These are phyloP conservation scores for Lichenothelia convexa DNA, from an alignment of 495 filamentous ascomycete species.

Conservation along the genomic window DNA sequence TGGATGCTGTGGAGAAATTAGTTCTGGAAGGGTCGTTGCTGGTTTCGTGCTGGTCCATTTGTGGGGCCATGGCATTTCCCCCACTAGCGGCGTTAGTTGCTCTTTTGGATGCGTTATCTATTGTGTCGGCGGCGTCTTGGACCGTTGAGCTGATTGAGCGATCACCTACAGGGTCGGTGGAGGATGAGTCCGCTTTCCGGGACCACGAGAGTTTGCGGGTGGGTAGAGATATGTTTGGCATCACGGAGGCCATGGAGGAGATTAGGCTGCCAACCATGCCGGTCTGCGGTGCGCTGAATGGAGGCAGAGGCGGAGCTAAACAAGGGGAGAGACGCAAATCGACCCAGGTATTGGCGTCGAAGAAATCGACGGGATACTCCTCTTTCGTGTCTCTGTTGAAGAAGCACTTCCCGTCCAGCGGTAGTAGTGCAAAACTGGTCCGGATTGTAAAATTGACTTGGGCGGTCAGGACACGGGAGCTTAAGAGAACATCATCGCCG, in stretches of 20 bases:
- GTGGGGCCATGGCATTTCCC: slow-evolving; percentile 5
- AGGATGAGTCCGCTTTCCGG: neutral
- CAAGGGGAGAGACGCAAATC: slow-evolving; percentile 65
- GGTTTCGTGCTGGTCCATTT: slow-evolving; percentile 9
- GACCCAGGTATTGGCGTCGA: slow-evolving; percentile 60
- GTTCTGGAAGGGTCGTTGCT: slow-evolving; percentile 6
- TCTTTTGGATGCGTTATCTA: slow-evolving; percentile 25
- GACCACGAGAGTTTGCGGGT: slow-evolving; percentile 15
- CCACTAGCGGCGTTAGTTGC: neutral
- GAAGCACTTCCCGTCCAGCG: slow-evolving; percentile 78
- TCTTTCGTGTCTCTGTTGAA: slow-evolving; percentile 67
- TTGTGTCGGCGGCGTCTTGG: slow-evolving; percentile 30
- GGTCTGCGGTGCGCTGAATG: slow-evolving; percentile 14
- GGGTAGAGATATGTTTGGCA: slow-evolving; percentile 12
- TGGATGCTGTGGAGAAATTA: slow-evolving; percentile 24
- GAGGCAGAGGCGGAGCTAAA: slow-evolving; percentile 41
- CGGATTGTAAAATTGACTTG: slow-evolving; percentile 90
- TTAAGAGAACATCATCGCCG: slow-evolving; percentile 78
- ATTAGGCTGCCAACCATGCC: slow-evolving; percentile 23
- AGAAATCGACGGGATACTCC: slow-evolving; percentile 72
- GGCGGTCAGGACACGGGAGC: slow-evolving; percentile 76
- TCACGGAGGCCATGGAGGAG: slow-evolving; percentile 20
- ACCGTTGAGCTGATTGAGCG: too few relatives aligned
- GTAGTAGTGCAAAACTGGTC: slow-evolving; percentile 68
- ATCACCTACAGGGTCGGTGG: too few relatives aligned